phyloP scores from a whole-genome alignment of 495 filamentous ascomycete genomes.

The Letharia lupina region DNA sequence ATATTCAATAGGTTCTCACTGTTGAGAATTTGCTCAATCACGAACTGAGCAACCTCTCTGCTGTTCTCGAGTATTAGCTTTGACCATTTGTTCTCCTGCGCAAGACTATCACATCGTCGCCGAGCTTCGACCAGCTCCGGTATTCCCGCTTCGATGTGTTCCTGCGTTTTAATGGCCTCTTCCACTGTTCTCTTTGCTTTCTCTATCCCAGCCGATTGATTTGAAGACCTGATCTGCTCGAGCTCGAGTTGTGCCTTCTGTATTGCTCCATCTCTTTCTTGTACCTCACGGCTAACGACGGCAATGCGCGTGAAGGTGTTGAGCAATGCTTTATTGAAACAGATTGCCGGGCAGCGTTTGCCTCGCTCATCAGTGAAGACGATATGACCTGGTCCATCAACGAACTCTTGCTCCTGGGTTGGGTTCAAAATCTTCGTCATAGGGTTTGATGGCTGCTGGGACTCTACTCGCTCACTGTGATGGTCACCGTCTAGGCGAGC shows the following conservation, averaged over 20 bases:
- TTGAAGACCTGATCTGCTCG: background rate
- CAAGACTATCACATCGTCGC: background rate
- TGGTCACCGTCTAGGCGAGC: background rate
- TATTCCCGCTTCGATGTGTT: background rate
- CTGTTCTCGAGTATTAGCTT: background rate
- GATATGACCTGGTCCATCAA: background rate
- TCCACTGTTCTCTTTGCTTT: background rate
- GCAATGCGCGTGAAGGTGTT: background rate
- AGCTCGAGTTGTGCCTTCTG: background rate
- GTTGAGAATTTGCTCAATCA: background rate
- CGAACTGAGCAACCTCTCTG: background rate
- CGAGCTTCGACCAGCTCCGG: background rate
- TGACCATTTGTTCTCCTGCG: background rate
- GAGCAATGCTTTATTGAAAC: background rate
- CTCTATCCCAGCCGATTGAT: background rate
- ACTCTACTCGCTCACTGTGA: background rate
- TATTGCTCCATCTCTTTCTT: background rate
- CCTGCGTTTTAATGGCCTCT: background rate
- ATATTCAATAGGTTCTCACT: background rate
- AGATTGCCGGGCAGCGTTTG: conserved; percentile 2
- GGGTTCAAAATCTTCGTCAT: background rate
- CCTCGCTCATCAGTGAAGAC: background rate
- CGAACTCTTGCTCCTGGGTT: background rate
- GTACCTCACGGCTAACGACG: background rate
- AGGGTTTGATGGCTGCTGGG: background rate